A percentile compares a stretch with the other conserved stretches of the same genome.
phyloP scores from a whole-genome alignment of 2,329 filamentous ascomycete genomes.

The Penicillium sp. region DNA sequence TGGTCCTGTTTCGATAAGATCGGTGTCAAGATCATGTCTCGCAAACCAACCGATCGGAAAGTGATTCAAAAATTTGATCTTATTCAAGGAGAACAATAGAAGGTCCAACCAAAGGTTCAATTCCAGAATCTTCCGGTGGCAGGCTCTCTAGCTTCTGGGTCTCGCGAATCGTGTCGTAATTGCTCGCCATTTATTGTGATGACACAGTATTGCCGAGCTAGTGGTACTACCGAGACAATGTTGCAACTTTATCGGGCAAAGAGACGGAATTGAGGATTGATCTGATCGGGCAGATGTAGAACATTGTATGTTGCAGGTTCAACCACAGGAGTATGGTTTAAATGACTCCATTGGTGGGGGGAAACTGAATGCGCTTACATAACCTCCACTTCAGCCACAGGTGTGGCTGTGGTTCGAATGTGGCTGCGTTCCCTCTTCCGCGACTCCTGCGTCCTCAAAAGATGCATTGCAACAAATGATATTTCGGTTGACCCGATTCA shows the following conservation, averaged over 20 bases:
- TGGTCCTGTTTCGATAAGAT: background rate
- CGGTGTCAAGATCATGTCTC: background rate
- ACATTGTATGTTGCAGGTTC: too few relatives aligned
- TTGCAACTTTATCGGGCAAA: too few relatives aligned
- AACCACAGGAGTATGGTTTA: too few relatives aligned
- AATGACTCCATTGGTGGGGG: background rate
- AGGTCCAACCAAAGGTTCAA: too few relatives aligned
- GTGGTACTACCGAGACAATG: too few relatives aligned
- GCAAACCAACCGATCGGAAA: background rate
- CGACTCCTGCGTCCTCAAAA: slow-evolving; percentile 6
- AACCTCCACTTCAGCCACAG: background rate
- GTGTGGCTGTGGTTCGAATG: slow-evolving; percentile 5
- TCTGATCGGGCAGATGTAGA: too few relatives aligned
- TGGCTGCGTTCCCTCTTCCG: slow-evolving; percentile 11
- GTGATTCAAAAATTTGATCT: background rate
- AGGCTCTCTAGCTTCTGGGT: too few relatives aligned
- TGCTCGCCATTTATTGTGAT: too few relatives aligned
- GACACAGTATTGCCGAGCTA: too few relatives aligned
- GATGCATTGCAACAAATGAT: slow-evolving; percentile 1
- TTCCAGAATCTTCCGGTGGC: background rate
- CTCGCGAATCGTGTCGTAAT: too few relatives aligned
- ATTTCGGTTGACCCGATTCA: background rate
- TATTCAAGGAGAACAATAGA: background rate
- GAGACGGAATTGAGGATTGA: too few relatives aligned
- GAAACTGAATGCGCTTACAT: background rate